Base-by-base conservation (phyloP, 2,329 filamentous ascomycete species). In the Cercospora nicotianae region DNA sequence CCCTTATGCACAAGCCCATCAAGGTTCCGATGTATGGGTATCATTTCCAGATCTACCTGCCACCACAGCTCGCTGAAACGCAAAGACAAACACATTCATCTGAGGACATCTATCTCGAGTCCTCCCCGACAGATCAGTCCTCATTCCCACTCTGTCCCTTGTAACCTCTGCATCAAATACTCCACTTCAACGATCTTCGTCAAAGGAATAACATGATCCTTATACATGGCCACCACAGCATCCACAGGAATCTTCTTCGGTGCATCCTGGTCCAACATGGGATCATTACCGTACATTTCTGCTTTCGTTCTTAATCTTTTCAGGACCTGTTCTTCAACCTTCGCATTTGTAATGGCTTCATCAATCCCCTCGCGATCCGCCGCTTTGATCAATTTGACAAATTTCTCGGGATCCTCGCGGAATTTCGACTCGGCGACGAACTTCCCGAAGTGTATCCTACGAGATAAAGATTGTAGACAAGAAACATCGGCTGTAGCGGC, bases 171-270 rank as follows among this genome's bases (percentile, higher is more conserved):
- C 92, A 99, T 96, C 74, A 99, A 84, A 79, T 99, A 99, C 75
- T 99, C 95, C 9, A 99, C 93, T 84, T 99, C 95, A 48, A 99
- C 94, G 71, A 93, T 91, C 81, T 99, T 99, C n/a, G 95, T 99
- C 79, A 98, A 81, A 0, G 95, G 95, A 74, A 99, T 99, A 69
- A 99, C 94, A 81, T 91, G 92, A 79, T 97, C 87, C 85, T 84
- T 88, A 82, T 97, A 97, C 90, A 96, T 94, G 70, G 86, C 85
- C 62, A 96, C 92, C 26, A 97, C 93, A 1, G 94, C 94, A 69
- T 98, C 93, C 2, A 91, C 92, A 77, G 98, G 89, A 76, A 99
- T 96, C 86, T 98, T 98, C 72, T 83, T 84, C 65, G 84, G 83
- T 16, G 69, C 73, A 18, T 75, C 74, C n/a, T 84, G 85, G 16